A percentile compares a stretch with the other conserved stretches of the same genome.
These are phyloP conservation scores for Chaetomium strumarium DNA, from an alignment of 2,329 filamentous ascomycete species.

Conservation along the genomic window DNA sequence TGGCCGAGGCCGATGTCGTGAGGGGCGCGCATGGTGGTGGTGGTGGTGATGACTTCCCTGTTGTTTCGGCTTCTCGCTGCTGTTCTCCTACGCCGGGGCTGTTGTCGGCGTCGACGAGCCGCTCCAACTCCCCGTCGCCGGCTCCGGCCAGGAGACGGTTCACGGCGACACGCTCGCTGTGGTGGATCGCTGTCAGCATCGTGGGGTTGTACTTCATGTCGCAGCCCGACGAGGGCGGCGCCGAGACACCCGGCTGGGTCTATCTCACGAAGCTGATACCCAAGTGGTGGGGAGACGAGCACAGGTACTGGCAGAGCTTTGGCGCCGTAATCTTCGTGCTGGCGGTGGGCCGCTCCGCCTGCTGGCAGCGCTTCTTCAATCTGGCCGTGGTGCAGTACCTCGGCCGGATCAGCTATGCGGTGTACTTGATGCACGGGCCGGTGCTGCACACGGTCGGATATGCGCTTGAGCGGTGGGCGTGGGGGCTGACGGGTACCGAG, in stretches of 20 bases:
- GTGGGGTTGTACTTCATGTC: conserved; percentile 48
- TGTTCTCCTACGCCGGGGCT: neutral
- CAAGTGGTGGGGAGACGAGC: conserved; percentile 42
- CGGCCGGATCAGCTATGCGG: conserved; percentile 53
- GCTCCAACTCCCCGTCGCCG: conserved; percentile 1
- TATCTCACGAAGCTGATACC: conserved; percentile 44
- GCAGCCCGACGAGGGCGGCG: conserved; percentile 37
- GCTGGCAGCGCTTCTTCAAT: conserved; percentile 48
- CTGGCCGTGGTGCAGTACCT: conserved; percentile 48
- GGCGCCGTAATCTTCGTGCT: conserved; percentile 49
- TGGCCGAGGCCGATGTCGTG: conserved; percentile 51
- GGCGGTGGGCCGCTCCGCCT: conserved; percentile 39
- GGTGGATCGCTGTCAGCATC: conserved; percentile 36
- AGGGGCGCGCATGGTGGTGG: conserved; percentile 36
- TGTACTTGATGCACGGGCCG: conserved; percentile 57
- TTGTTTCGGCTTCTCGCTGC: neutral
- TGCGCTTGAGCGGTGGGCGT: conserved; percentile 44
- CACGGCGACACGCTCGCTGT: neutral
- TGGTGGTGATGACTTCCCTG: neutral
- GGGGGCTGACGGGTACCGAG: conserved; percentile 42
- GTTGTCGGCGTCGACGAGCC: neutral
- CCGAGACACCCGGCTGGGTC: conserved; percentile 46
- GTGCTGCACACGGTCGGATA: conserved; percentile 50
- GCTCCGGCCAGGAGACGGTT: neutral
- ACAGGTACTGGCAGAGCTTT: conserved; percentile 52